Evolutionary conservation across 1,139 yeast genomes (phyloP), one percentile per base, ranked within the genome.

Genomic region (Candida mesenterica): DNA sequence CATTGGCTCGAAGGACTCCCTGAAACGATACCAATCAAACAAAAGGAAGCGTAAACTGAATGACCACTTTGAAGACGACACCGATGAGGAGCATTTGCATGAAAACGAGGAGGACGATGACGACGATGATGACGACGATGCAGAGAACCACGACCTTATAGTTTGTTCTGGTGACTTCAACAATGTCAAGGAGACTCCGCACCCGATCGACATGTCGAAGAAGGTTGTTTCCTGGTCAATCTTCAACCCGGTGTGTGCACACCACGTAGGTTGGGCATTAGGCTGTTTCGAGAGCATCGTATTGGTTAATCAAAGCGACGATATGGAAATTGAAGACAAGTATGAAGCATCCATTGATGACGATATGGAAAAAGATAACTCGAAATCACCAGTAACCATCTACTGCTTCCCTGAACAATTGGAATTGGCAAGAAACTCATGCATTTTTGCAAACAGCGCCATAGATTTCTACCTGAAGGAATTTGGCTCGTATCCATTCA

Each of bases 261-360:
- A 90, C 47, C 97, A 90, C 58, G 72, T 94, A n/a, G 97, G 97
- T 0, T 92, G 96, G 82, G 90, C 96, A 0, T 75, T 88, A 2
- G 99, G 98, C 0, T 82, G 96, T 4, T 94, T 92, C 58, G 80
- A 80, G 25, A 71, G 68, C 42, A 70, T 74, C 27, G 75, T 77
- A 13, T 58, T 79, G 28, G 64, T 78, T 14, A 75, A 68, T 14
- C 34, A 39, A 2, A 32, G 50, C 32, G 46, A 72, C 41, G 49
- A 53, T 32, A 51, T 62, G 5, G 28, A 25, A 13, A 15, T 25
- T 12, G 63, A 64, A 3, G 68, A 63, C n/a, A 57, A 54, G 8
- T 68, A 65, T 2, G 72, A 65, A 8, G 60, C 57, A 3, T 56
- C 59, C 10, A 69, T 66, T 32, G 59, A 53, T 24, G 56, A 52